These are phyloP conservation scores for Eragrostis nindensis DNA, from an alignment of 176 grass and related monocot species.

Conservation along the genomic window DNA sequence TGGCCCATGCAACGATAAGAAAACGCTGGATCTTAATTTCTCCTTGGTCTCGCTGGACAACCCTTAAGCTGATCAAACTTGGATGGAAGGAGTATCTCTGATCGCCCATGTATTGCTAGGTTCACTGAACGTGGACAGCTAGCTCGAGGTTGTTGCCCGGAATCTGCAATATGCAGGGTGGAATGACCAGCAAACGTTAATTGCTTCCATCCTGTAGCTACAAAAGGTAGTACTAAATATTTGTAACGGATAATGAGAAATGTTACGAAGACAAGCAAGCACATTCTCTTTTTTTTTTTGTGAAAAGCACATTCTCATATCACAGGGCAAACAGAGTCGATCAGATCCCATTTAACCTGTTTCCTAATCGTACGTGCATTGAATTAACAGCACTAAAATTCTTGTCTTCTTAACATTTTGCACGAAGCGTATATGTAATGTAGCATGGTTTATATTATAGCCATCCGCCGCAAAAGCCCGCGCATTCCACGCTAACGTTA, in stretches of 20 bases:
- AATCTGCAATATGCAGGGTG: neutral
- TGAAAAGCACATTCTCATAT: neutral
- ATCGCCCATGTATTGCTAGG: neutral
- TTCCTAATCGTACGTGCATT: neutral
- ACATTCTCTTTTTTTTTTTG: neutral
- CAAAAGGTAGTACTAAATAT: neutral
- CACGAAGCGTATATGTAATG: neutral
- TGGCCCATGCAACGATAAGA: too few relatives aligned
- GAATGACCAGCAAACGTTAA: neutral
- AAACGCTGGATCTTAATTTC: too few relatives aligned
- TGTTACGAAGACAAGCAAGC: neutral
- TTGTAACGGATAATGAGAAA: neutral
- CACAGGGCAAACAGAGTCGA: neutral
- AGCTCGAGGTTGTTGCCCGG: neutral
- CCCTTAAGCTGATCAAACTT: too few relatives aligned
- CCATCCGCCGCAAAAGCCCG: neutral
- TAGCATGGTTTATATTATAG: neutral
- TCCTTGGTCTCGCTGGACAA: too few relatives aligned
- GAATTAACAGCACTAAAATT: neutral
- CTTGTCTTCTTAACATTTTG: neutral
- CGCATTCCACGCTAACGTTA: neutral
- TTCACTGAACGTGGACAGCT: neutral
- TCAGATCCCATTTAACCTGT: neutral
- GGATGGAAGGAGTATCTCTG: too few relatives aligned
- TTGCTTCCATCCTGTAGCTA: too few relatives aligned